These are phyloP conservation scores for Xerophyta viscosa DNA, from an alignment of 106 monocot genomes.

Conservation along the genomic window DNA sequence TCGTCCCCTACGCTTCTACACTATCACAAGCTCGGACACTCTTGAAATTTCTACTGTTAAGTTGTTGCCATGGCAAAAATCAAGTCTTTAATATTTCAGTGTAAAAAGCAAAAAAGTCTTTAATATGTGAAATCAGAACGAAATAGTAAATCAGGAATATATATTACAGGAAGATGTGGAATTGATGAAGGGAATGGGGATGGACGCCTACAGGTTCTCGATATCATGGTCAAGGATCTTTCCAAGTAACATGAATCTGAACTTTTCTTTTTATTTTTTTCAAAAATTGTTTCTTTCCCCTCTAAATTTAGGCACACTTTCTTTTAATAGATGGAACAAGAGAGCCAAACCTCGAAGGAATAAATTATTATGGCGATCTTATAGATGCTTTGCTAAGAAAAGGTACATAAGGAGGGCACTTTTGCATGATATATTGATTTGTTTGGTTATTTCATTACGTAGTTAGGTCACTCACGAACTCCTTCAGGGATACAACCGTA, in stretches of 20 bases:
- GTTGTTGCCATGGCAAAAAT: too few relatives aligned
- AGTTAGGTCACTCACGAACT: not conserved
- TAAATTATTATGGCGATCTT: slow-evolving; percentile 55
- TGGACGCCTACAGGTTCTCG: slow-evolving; percentile 72
- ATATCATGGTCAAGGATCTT: slow-evolving; percentile 67
- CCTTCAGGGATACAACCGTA: slow-evolving; percentile 57
- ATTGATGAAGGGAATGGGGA: slow-evolving; percentile 55
- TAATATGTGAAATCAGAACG: too few relatives aligned
- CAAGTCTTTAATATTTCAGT: too few relatives aligned
- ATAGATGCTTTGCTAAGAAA: slow-evolving; percentile 45
- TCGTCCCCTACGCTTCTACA: too few relatives aligned
- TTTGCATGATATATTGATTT: not conserved
- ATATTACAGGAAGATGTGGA: slow-evolving; percentile 38
- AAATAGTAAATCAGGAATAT: too few relatives aligned
- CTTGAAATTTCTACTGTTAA: too few relatives aligned
- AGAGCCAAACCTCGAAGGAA: slow-evolving; percentile 51
- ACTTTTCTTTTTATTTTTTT: too few relatives aligned
- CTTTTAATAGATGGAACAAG: slow-evolving; percentile 55
- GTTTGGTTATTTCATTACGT: not conserved
- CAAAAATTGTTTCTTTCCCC: too few relatives aligned
- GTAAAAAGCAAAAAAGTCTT: too few relatives aligned
- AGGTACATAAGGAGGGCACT: slow-evolving; percentile 22
- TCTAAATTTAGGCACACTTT: too few relatives aligned
- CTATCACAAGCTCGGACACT: too few relatives aligned
- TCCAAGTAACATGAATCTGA: slow-evolving; percentile 27